Evolutionary conservation across 257 asterid genomes (phyloP).

Genomic region (Solanum arcanum): DNA sequence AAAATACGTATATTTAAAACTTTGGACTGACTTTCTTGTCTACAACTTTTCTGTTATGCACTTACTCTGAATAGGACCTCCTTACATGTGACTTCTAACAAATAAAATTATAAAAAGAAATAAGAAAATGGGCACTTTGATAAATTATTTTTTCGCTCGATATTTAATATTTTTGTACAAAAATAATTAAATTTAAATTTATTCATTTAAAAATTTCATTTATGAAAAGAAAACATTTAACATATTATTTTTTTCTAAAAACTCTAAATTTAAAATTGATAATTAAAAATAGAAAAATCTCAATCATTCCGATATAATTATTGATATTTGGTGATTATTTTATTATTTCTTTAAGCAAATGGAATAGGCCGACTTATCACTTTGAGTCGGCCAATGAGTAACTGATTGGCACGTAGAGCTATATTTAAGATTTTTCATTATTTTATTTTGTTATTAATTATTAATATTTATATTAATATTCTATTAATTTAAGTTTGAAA

Average conservation of each 20-base stretch:
- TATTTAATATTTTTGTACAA: neutral
- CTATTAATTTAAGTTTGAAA: neutral
- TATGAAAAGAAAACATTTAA: neutral
- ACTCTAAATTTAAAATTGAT: rapidly evolving
- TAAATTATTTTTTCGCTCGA: neutral
- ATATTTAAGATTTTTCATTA: neutral
- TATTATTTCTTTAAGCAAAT: neutral
- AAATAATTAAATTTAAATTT: too few relatives aligned
- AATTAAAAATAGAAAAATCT: rapidly evolving
- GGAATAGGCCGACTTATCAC: neutral
- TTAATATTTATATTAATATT: neutral
- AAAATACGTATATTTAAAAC: neutral
- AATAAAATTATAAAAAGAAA: neutral
- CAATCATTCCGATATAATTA: rapidly evolving
- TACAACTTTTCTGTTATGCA: neutral
- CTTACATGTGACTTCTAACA: neutral
- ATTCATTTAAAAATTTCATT: too few relatives aligned
- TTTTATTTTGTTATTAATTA: neutral
- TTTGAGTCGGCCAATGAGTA: neutral
- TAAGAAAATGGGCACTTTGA: neutral
- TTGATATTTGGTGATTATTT: neutral
- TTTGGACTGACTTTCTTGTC: neutral
- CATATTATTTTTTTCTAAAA: neutral
- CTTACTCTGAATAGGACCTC: neutral
- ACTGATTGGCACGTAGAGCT: neutral